Base-by-base conservation (phyloP, 257 asterid species). In the Salvia rosmarinus region DNA sequence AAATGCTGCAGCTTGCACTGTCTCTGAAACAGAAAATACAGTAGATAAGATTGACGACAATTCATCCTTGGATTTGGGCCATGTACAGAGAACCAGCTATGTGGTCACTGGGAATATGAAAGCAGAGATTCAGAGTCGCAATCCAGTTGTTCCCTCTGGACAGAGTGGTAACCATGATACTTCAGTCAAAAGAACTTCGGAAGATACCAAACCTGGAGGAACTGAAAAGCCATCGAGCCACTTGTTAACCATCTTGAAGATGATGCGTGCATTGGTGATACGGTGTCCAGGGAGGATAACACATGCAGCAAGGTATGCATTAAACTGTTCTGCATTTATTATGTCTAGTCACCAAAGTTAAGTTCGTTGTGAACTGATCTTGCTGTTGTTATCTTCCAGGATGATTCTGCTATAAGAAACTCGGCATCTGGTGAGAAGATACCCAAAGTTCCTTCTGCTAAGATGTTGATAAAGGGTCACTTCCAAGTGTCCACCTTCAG, bases 381-480 rank as follows among this genome's bases (percentile, higher is more conserved):
- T 68, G 50, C 16, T 67, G 17, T 64, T 32, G 28, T 77, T 40
- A 13, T 59, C 11, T 67, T 79, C 14, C 46, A 88, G 97, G 86
- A 42, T 81, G 77, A 73, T 55, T 14, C 78, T 75, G 42, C 35
- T 46, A 14, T 4, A 59, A 73, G 78, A 72, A 79, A 47, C 64
- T 63, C 77, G 34, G 74, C 54, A 30, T 28, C 71, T 4, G 74
- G 52, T 63, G 70, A 55, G 86, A 72, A 66, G 76, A 76, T 72
- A 46, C 70, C 63, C 32, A 69, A 64, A 43, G 74, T 73, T 56
- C 59, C 82, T 54, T 67, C 80, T 28, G 16, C 77, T 32, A 83
- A 76, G 70, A 51, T 66, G 47, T 55, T 63, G 72, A 60, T 55
- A 23, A 40, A 34, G n/a, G 59, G 70, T 35, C 55, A 72, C 66